Evolutionary conservation across 495 filamentous ascomycete species (phyloP).

Genomic region (Neurospora africana): DNA sequence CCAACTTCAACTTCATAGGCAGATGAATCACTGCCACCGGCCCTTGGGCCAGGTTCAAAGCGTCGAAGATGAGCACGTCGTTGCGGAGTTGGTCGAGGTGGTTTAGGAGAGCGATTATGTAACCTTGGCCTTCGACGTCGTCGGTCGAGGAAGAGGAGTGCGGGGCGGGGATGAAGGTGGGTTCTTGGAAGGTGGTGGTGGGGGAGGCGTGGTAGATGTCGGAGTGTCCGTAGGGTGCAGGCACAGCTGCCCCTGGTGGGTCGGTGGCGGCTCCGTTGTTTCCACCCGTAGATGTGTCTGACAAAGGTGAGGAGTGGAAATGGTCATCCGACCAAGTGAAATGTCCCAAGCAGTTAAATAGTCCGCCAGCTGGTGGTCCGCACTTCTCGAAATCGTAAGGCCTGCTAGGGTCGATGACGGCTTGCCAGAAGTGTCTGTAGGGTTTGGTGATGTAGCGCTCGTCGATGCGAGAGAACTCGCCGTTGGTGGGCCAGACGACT

Average conservation of each 20-base stretch:
- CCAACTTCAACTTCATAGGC: slow-evolving; percentile 32
- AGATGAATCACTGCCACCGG: slow-evolving; percentile 38
- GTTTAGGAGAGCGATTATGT: slow-evolving; percentile 44
- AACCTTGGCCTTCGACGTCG: slow-evolving; percentile 43
- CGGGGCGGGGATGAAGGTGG: slow-evolving; percentile 41
- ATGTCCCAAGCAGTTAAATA: slow-evolving; percentile 38
- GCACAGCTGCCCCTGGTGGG: too few relatives aligned
- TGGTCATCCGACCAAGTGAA: slow-evolving; percentile 28
- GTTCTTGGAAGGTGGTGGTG: slow-evolving; percentile 46
- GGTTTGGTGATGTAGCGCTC: slow-evolving; percentile 41
- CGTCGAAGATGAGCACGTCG: slow-evolving; percentile 42
- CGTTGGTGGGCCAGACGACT: slow-evolving; percentile 32
- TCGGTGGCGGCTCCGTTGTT: too few relatives aligned
- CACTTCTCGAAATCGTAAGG: slow-evolving; percentile 41
- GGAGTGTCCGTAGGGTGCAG: slow-evolving; percentile 12
- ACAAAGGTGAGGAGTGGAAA: slow-evolving; percentile 5
- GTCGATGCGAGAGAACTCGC: slow-evolving; percentile 52
- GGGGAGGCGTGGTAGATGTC: slow-evolving; percentile 39
- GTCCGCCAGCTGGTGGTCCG: slow-evolving; percentile 36
- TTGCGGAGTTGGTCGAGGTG: slow-evolving; percentile 40
- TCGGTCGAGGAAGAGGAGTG: slow-evolving; percentile 10
- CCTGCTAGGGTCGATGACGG: slow-evolving; percentile 32
- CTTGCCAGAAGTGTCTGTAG: slow-evolving; percentile 47
- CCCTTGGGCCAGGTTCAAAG: slow-evolving; percentile 29
- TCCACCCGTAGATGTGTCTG: too few relatives aligned